Base-by-base conservation (phyloP, 2,329 filamentous ascomycete species). In the Monilinia fructicola region DNA sequence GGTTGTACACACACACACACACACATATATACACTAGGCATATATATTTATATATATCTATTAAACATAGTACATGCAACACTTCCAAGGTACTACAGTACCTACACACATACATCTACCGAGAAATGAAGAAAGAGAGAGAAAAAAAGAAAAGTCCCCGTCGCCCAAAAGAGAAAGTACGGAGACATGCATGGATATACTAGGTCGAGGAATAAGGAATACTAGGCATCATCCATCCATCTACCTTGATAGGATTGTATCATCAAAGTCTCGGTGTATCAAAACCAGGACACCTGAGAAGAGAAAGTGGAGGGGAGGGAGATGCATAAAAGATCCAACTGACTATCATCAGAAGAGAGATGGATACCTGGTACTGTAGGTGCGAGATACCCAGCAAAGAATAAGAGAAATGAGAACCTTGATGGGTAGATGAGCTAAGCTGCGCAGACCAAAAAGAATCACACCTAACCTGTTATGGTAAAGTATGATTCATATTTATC, bases 361-460 rank as follows among this genome's bases (percentile, higher is more conserved):
- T 31, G 28, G 6, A n/a, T n/a, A n/a, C n/a, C n/a, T 31, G 6
- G 28, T 31, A 31, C 28, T 6, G n/a, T n/a, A 31, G 28, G 6
- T 31, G 6, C 28, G 3, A 3, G 3, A 6, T 31, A 35, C 31
- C 5, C 9, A 7, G 31, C 7, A 23, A 21, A 48, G 16, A 46
- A 7, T 7, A n/a, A 11, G 11, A 35, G 38, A 42, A 61, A 40
- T 61, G 58, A 61, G 58, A 61, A 50, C 58, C 58, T 61, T 61
- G 58, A 61, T 50, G 58, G 58, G 31, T 50, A 61, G 28, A 26
- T 35, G 28, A 31, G 21, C 21, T 31, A 60, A 60, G 28, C 28
- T 40, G 38, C 31, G 31, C 9, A 35, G 9, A 35, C 9, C 21
- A 26, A 46, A 3, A 46, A 14, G 3, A 59, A n/a, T 12, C 4